Evolutionary conservation across 345 rosid genomes (phyloP).

Genomic region (Linum trigynum): DNA sequence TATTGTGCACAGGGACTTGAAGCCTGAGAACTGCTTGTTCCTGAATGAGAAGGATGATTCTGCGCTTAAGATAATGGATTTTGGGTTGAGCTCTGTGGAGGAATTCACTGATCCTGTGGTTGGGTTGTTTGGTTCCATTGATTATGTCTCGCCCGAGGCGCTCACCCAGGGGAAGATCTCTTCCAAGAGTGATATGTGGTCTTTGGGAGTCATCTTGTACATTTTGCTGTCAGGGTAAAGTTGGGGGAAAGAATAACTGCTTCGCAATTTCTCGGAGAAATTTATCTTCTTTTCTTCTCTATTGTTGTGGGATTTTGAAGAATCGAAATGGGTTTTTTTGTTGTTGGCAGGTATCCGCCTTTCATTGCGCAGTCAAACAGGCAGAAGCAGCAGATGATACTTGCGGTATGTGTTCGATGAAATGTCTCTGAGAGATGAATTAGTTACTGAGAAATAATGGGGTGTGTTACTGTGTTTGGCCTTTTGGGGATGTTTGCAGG

Average conservation of each 20-base stretch:
- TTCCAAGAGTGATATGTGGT: constrained; percentile 55
- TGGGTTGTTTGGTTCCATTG: constrained; percentile 60
- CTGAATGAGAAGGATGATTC: constrained; percentile 36
- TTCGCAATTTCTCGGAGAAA: background rate
- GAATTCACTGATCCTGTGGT: constrained; percentile 57
- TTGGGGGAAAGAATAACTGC: background rate
- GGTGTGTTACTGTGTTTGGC: background rate
- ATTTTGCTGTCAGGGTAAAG: constrained; percentile 53
- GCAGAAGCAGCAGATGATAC: constrained; percentile 58
- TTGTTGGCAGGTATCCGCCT: constrained; percentile 48
- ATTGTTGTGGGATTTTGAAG: background rate
- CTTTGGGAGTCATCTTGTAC: constrained; percentile 54
- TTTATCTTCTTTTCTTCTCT: background rate
- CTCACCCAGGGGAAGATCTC: constrained; percentile 48
- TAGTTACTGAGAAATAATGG: background rate
- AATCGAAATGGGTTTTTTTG: background rate
- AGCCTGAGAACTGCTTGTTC: constrained; percentile 62
- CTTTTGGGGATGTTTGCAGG: constrained; percentile 23
- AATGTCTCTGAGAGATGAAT: background rate
- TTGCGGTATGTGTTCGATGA: constrained; percentile 28
- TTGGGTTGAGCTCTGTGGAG: constrained; percentile 59
- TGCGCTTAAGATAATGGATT: constrained; percentile 61
- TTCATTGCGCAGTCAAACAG: constrained; percentile 51
- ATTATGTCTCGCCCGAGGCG: constrained; percentile 62
- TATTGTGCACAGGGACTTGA: constrained; percentile 59